phyloP scores from a whole-genome alignment of 495 filamentous ascomycete species.

The Penicillium riverlandense region DNA sequence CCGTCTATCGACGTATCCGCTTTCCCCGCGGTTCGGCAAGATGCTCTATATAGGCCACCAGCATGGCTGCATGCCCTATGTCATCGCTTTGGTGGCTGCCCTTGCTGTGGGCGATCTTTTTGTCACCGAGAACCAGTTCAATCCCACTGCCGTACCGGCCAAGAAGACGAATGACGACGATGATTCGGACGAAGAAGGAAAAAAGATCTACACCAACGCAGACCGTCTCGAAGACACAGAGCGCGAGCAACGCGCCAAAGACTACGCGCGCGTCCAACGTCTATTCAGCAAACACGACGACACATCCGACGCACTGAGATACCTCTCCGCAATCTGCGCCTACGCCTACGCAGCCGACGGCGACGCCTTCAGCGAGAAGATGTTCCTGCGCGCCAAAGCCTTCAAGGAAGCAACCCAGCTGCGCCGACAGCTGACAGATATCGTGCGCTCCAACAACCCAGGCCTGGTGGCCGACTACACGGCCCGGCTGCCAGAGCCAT shows the following conservation, averaged over 20 bases:
- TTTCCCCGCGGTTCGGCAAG: slow-evolving; percentile 83
- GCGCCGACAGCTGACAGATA: slow-evolving; percentile 70
- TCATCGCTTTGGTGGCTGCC: slow-evolving; percentile 81
- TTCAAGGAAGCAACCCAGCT: slow-evolving; percentile 82
- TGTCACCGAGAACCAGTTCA: slow-evolving; percentile 73
- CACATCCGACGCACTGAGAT: slow-evolving; percentile 81
- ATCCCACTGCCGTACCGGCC: slow-evolving; percentile 30
- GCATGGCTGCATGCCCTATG: slow-evolving; percentile 76
- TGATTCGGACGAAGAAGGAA: slow-evolving; percentile 5
- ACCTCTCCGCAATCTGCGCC: slow-evolving; percentile 73
- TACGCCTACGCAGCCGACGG: slow-evolving; percentile 70
- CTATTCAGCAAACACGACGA: slow-evolving; percentile 76
- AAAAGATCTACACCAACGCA: slow-evolving; percentile 52
- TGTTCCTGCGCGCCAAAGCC: slow-evolving; percentile 79
- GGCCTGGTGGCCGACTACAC: slow-evolving; percentile 53
- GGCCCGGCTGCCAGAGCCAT: slow-evolving; percentile 60
- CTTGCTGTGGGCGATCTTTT: slow-evolving; percentile 85
- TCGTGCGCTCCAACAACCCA: slow-evolving; percentile 69
- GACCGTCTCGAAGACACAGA: slow-evolving; percentile 62
- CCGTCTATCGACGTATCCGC: slow-evolving; percentile 78
- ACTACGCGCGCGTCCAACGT: slow-evolving; percentile 68
- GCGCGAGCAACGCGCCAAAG: slow-evolving; percentile 55
- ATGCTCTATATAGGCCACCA: slow-evolving; percentile 84
- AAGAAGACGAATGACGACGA: slow-evolving; percentile 29
- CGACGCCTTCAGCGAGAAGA: slow-evolving; percentile 66